Percentiles rank a stretch among this genome's conserved stretches.
Conservation (phyloP, 1,284 basidiomycete species). For the Athelia psychrophila region DNA sequence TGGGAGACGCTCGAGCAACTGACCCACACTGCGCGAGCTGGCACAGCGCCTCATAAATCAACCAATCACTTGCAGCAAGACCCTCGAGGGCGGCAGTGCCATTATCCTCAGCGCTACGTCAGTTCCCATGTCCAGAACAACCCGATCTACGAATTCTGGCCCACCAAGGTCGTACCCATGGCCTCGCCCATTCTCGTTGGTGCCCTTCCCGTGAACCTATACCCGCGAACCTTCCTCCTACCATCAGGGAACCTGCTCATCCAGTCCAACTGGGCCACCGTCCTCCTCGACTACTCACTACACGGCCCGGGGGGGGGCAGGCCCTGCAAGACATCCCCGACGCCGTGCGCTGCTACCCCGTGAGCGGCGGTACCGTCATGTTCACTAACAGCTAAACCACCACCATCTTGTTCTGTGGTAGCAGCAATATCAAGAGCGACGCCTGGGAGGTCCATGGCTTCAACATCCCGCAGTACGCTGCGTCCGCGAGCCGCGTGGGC, state of each 20-base stretch:
- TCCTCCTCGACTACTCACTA: conserved; percentile 61
- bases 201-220: conserved; percentile 62
- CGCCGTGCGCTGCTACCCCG: too few species aligned
- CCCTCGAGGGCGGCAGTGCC: too few species aligned
- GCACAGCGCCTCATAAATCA: too few species aligned
- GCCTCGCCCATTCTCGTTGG: conserved; percentile 49
- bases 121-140: too few species aligned
- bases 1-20: too few species aligned
- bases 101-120: too few species aligned
- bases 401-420: conserved; percentile 87
- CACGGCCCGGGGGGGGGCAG: conserved; percentile 62
- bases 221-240: conserved; percentile 55
- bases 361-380: conserved; percentile 77
- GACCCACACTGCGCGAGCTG: too few species aligned
- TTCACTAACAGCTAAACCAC: conserved; percentile 86
- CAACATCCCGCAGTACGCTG: conserved; percentile 44
- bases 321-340: conserved; percentile 74
- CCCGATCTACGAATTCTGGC: conserved; percentile 82
- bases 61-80: too few species aligned
- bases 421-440: conserved; percentile 62
- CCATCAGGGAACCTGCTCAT: conserved; percentile 54
- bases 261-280: too few species aligned
- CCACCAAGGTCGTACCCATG: conserved; percentile 51
- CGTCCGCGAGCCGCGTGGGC: conserved; percentile 56
- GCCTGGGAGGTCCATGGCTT: conserved; percentile 52